Percentiles rank a stretch among this genome's conserved stretches.
phyloP scores from a whole-genome alignment of 2,329 filamentous ascomycete species.

The Meredithiella fracta region DNA sequence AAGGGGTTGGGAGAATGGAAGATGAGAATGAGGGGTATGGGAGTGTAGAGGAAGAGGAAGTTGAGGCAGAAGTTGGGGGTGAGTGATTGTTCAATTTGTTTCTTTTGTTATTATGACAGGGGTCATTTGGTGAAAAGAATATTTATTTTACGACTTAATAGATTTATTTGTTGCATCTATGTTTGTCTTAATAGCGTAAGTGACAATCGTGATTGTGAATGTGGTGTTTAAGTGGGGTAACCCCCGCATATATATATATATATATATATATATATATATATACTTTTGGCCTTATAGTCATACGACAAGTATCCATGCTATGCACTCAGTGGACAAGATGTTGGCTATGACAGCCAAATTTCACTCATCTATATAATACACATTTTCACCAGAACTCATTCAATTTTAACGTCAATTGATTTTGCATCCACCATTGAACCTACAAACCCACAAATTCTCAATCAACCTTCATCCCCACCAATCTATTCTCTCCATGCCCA shows the following conservation, averaged over 20 bases:
- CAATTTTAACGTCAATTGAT: too few species aligned
- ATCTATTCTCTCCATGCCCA: conserved; percentile 15
- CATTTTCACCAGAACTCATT: not conserved
- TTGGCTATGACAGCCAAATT: not conserved
- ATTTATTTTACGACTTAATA: not conserved
- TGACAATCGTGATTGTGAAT: too few species aligned
- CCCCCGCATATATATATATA: too few species aligned
- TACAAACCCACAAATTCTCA: not conserved
- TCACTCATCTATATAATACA: not conserved
- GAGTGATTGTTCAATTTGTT: not conserved
- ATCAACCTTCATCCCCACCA: not conserved
- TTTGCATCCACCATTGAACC: not conserved
- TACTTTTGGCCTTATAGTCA: too few species aligned
- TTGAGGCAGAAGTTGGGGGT: not conserved
- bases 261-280: too few species aligned
- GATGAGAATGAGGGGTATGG: conserved; percentile 41
- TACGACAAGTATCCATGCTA: too few species aligned
- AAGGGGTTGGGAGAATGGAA: conserved; percentile 42
- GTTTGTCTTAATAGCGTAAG: too few species aligned
- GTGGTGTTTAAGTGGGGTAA: too few species aligned
- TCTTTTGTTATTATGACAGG: not conserved
- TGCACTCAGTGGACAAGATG: too few species aligned
- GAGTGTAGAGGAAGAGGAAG: conserved; percentile 32
- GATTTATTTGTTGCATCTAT: too few species aligned
- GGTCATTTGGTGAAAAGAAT: not conserved